A percentile compares a stretch with the other conserved stretches of the same genome.
These are phyloP conservation scores for Chernovozyma aurita DNA, from an alignment of 1,139 yeast genomes.

Conservation along the genomic window DNA sequence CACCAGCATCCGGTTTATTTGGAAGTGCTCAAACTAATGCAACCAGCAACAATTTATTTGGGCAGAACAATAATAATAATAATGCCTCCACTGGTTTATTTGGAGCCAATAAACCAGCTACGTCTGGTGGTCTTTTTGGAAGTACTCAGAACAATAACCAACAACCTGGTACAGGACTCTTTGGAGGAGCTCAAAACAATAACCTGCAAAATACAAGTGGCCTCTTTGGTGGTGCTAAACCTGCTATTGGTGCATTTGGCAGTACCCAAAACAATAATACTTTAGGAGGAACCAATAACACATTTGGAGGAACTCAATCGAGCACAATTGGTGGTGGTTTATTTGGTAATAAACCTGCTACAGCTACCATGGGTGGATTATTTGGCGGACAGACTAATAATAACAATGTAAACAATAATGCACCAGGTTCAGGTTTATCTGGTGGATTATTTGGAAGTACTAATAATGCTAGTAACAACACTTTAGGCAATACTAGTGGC, in stretches of 20 bases:
- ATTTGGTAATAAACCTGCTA: conserved; percentile 22
- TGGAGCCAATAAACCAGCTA: conserved; percentile 16
- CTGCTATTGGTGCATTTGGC: conserved; percentile 9
- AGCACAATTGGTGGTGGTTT: conserved; percentile 22
- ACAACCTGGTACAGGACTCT: conserved; percentile 16
- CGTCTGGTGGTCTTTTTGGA: conserved; percentile 16
- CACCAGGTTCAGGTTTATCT: conserved; percentile 8
- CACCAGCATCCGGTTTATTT: conserved; percentile 28
- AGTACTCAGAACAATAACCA: conserved; percentile 9
- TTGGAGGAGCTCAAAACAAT: conserved; percentile 14
- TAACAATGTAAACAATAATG: conserved; percentile 12
- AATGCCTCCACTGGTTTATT: conserved; percentile 15
- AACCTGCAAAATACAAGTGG: neutral
- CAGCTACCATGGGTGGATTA: conserved; percentile 12
- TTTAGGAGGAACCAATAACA: conserved; percentile 10
- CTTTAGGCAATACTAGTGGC: conserved; percentile 14
- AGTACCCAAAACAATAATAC: conserved; percentile 4
- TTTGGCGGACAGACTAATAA: conserved; percentile 14
- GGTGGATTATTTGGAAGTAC: conserved; percentile 21
- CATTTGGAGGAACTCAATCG: conserved; percentile 13
- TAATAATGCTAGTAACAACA: conserved; percentile 10
- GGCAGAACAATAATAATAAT: conserved; percentile 6
- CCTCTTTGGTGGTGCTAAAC: neutral
- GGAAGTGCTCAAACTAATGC: conserved; percentile 25
- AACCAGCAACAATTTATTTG: conserved; percentile 1